phyloP scores from a whole-genome alignment of 306 rosid genomes.

The Echinosophora koreensis region DNA sequence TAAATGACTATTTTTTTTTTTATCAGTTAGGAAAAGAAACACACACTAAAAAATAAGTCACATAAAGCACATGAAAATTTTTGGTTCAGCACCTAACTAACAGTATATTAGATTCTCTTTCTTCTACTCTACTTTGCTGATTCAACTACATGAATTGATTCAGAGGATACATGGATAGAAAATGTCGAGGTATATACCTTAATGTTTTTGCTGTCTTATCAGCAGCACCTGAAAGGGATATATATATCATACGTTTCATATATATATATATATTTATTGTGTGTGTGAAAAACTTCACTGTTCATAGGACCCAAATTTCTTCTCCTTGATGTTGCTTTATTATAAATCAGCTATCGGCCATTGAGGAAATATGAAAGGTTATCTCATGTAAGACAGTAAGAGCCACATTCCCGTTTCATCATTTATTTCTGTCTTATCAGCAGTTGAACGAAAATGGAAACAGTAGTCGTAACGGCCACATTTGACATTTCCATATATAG shows the following conservation, averaged over 20 bases:
- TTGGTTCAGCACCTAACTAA: neutral
- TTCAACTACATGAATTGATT: neutral
- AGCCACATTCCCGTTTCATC: neutral
- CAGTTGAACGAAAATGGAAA: neutral
- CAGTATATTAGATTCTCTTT: neutral
- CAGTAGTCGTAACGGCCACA: neutral
- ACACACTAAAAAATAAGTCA: neutral
- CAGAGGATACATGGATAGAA: conserved; percentile 5
- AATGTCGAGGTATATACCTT: neutral
- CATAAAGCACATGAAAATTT: neutral
- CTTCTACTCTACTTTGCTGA: neutral
- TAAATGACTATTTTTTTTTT: neutral
- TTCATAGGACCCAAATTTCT: neutral
- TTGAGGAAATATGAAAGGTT: conserved; percentile 6
- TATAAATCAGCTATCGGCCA: neutral
- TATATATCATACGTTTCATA: neutral
- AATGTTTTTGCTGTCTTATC: conserved; percentile 25
- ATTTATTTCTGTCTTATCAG: conserved; percentile 5
- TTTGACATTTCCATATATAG: neutral
- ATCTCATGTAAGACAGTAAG: neutral
- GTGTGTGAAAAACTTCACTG: neutral
- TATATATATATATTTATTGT: too few species aligned
- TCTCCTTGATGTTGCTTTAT: neutral
- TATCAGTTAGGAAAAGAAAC: neutral
- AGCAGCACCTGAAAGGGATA: conserved; percentile 7